Base-by-base conservation (phyloP, 495 filamentous ascomycete species). In the Penicillium odoratum region DNA sequence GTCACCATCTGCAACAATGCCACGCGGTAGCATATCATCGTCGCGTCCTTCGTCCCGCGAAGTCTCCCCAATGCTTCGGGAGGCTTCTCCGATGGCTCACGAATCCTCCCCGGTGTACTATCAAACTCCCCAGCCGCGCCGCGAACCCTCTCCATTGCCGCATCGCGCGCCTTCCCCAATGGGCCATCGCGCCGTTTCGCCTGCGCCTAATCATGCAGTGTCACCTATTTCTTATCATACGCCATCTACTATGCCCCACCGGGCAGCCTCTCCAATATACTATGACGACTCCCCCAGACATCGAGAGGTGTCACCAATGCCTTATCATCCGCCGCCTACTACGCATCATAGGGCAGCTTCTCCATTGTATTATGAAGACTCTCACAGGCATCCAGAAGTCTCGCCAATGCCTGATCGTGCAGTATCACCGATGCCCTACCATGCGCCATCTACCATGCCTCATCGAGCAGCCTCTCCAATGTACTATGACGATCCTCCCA, bases 131-230 rank as follows among this genome's bases (percentile, higher is more conserved):
- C 25, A 43, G 51, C 25, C 50, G 10, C 68, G 67, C 18, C 73
- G 73, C 5, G 66, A 70, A 25, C 64, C 73, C 3, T 70, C 74
- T 43, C 74, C 74, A 3, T 47, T 69, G 34, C 70, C 74, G 38
- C 65, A 63, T 51, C 30, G 48, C 3, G 8, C 55, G 5, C 29
- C 43, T 10, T 40, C 58, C 18, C 38, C 55, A 7, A 49, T 56
- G 43, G 29, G 40, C 16, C 55, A 33, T 15, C 25, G 46, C 11
- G 15, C 46, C 5, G 46, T 48, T 16, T 48, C 46, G 3, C 46
- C 46, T 16, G 33, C 33, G 46, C 28, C 38, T 11, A 44, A 48
- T 16, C 48, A 16, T 15, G 58, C 26, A 18, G 34, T 46, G 5
- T 51, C 21, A 40, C 58, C 40, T 16, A 36, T 26, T 42, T 47